Base-by-base conservation (phyloP, 371 early-diverging fungal genomes). In the Mortierella sp. region DNA sequence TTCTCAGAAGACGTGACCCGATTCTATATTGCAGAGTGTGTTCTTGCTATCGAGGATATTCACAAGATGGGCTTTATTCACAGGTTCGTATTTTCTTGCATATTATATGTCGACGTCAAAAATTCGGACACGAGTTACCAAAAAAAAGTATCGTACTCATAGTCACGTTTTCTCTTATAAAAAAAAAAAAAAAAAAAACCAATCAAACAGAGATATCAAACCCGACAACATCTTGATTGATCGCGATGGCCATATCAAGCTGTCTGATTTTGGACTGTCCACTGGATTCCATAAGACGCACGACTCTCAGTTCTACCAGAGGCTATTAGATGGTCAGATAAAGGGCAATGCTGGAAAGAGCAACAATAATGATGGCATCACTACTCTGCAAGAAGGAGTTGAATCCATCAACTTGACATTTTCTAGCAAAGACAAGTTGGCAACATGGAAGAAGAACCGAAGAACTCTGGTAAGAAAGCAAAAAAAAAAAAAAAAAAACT, bases 261-360 rank as follows among this genome's bases (percentile, higher is more conserved):
- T 98, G 22, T 94, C 96, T 16, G 99, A 98, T 83, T 98, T 98
- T 88, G 99, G 99, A 51, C 92, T 99, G 43, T 97, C 99, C 3
- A 99, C 99, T 0, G 99, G 99, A 0, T 97, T 99, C 83, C 97
- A 98, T 85, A 96, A 97, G 86, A 97, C 97, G 14, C 97, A 99
- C 84, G 97, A 99, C 84, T 96, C 97, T 20, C 94, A 94, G 65
- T 99, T 98, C 76, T 95, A 96, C 74, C 94, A 94, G 70, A 89
- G 92, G 32, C 81, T 95, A 66, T 74, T 93, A 62, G 93, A 93
- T 62, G 86, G 88, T 20, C 81, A 75, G 16, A 55, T 72, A 32
- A 80, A 80, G 57, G 76, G 70, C 28, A 57, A 63, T 64, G 64
- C 55, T 45, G 45, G 24, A 16, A 62, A 30, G 39, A n/a, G 73